Base-by-base conservation (phyloP, 2,329 filamentous ascomycete species). In the Trichoderma asperellum region DNA sequence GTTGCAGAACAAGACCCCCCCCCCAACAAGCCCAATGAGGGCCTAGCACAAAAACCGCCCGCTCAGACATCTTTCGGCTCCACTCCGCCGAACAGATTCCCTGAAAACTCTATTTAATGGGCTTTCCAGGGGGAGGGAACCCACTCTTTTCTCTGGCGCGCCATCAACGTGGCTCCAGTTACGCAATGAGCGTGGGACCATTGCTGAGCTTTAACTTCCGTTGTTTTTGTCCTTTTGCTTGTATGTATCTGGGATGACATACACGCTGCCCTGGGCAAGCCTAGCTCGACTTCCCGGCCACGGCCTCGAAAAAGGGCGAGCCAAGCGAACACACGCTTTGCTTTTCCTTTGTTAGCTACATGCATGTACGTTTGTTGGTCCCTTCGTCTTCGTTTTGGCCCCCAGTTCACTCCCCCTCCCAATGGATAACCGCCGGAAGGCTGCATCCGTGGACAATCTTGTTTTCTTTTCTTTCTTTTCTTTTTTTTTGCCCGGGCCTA, bases 71-170 rank as follows among this genome's bases (percentile, higher is more conserved):
- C n/a, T 67, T 67, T 40, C 63, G 63, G 40, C 61, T 65, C 60
- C 68, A 59, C 68, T 47, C 21, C 56, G 60, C 59, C 34, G 68
- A 55, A 59, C 34, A 34, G 32, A 40, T 40, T 65, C 62, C 68
- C 61, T 55, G 61, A 60, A 69, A 69, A 69, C 61, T 69, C 68
- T 69, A 69, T 69, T 69, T 69, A 59, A 65, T 65, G 63, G 63
- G 63, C 21, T 59, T 67, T 34, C 35, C 62, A 66, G 62, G 62
- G 62, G 62, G 53, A 34, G 52, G 52, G 62, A 47, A 2, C n/a
- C 47, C 47, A 49, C 47, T 49, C 43, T 49, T 49, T 21, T 16
- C 29, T 24, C 55, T 63, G 65, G 60, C 53, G 27, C 21, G 21
- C 21, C 40, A 40, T 65, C 68, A 61, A 69, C 68, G 68, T 69